Conservation (phyloP, 192 early-diverging fungal species). For the Rhizophagus prolifer region DNA sequence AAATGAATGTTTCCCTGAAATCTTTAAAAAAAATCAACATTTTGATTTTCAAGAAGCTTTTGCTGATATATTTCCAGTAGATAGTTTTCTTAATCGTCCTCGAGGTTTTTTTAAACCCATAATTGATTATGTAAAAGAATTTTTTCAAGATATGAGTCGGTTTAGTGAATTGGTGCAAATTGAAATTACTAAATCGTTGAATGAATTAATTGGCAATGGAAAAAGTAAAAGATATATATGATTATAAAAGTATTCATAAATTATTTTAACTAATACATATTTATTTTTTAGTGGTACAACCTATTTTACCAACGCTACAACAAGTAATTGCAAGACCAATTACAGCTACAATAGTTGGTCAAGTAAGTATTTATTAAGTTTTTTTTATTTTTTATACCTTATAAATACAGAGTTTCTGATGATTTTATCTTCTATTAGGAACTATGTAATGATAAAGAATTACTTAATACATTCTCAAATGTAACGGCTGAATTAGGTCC, state of each 20-base stretch:
- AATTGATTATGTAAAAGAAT: background rate
- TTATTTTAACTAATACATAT: no score
- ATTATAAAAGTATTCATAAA: no score
- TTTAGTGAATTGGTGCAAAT: no score
- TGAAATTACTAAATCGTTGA: no score
- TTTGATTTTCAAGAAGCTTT: constrained; percentile 6
- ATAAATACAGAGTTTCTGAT: background rate
- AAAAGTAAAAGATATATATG: no score
- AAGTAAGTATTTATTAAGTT: background rate
- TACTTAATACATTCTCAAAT: background rate
- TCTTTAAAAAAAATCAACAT: background rate
- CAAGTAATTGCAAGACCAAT: no score
- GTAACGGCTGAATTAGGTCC: background rate
- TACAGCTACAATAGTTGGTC: no score
- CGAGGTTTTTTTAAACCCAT: background rate
- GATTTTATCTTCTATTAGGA: background rate
- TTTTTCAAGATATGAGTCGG: no score
- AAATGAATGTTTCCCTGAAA: background rate
- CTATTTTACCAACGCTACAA: no score
- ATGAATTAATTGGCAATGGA: no score
- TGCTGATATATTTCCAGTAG: background rate
- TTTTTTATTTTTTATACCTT: background rate
- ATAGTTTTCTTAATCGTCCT: background rate
- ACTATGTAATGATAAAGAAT: constrained; percentile 4
- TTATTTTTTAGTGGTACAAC: no score